phyloP scores from a whole-genome alignment of 768 basidiomycete species.

The Lactifluus subvellereus region DNA sequence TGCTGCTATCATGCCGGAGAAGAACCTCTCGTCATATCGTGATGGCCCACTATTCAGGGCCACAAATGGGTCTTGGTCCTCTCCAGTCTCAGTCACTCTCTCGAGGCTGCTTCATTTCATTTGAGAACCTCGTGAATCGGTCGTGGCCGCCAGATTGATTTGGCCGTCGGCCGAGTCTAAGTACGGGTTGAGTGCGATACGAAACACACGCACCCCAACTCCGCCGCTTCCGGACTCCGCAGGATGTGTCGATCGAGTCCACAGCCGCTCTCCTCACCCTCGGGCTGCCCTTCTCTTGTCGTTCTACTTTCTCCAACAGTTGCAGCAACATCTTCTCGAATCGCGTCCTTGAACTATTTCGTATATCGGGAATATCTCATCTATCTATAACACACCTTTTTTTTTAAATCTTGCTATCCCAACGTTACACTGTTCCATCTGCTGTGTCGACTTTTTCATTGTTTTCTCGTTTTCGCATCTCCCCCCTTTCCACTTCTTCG shows the following conservation, averaged over 20 bases:
- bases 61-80: constrained; percentile 4
- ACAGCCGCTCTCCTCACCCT: constrained; percentile 29
- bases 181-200: neutral
- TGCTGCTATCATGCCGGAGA: neutral
- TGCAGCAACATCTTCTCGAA: neutral
- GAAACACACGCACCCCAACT: constrained; percentile 19
- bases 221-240: constrained; percentile 27
- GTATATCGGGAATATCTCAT: constrained; percentile 18
- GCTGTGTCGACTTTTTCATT: constrained; percentile 30
- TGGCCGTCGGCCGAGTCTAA: constrained; percentile 15
- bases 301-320: constrained; percentile 27
- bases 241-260: constrained; percentile 16
- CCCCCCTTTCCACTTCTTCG: constrained; percentile 28
- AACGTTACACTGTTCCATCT: constrained; percentile 30
- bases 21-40: neutral
- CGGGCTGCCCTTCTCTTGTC: constrained; percentile 25
- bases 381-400: constrained; percentile 29
- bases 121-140: constrained; percentile 18
- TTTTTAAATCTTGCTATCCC: constrained; percentile 32
- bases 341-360: constrained; percentile 8
- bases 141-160: constrained; percentile 8
- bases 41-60: neutral
- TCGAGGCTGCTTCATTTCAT: neutral
- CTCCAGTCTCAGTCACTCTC: constrained; percentile 7
- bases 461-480: constrained; percentile 31